Evolutionary conservation across 1,139 yeast species (phyloP), one percentile per base, ranked within the genome.

Genomic region (Geotrichum bryndzae): DNA sequence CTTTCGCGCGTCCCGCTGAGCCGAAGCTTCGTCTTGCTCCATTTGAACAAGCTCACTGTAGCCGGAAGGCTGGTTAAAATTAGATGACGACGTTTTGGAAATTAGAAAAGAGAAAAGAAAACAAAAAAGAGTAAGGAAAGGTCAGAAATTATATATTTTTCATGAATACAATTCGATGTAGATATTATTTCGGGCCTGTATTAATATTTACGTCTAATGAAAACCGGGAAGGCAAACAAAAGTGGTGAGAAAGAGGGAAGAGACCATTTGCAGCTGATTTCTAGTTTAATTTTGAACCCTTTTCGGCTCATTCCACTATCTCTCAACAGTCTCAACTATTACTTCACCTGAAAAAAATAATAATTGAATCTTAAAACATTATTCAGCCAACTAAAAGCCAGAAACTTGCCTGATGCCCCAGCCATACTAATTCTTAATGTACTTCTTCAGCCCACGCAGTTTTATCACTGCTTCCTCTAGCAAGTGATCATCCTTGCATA

Each of bases 401-500:
- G 23, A 41, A 15, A 11, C 48, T 41, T 41, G 23, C 48, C 48
- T 41, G 48, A 41, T 41, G 48, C 22, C 48, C 18, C n/a, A 41
- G 18, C 18, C 11, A n/a, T 45, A 45, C 46, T 18, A 41, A 46
- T 54, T 79, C 51, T 67, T 56, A 56, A 77, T 76, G 74, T 86
- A 90, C 61, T 88, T 77, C 76, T 87, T 88, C 70, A 94, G 81
- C 54, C 82, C 82, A 68, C 82, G 79, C 68, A 94, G 82, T 76
- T 92, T 85, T 63, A 79, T 82, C 18, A 87, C 96, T 0, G 98
- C 98, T 67, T 87, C 90, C 66, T 84, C 84, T 68, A 94, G 81
- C 65, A 90, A 80, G 6, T 78, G 79, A 72, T 94, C 96, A 69
- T 88, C 97, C 77, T 94, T 94, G 80, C 99, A 94, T 18, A 94